Evolutionary conservation across 345 rosid species (phyloP).

Genomic region (Acer saccharum): DNA sequence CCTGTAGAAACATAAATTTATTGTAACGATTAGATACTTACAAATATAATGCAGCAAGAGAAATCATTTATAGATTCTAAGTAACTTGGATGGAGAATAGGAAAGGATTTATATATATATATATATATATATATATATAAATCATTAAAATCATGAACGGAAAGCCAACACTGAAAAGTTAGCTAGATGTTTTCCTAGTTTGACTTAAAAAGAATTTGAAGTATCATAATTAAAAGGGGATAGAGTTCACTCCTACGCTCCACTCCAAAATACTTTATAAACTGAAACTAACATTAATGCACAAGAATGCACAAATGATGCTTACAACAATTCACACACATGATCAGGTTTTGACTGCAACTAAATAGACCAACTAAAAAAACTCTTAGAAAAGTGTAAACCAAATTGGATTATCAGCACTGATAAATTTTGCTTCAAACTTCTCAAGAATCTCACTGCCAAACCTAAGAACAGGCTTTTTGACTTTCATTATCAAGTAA

Average conservation of each 20-base stretch:
- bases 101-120: not conserved
- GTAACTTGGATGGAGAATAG: constrained; percentile 1
- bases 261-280: not conserved
- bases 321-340: not conserved
- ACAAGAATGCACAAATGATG: not conserved
- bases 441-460: not conserved
- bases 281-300: not conserved
- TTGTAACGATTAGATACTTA: not conserved
- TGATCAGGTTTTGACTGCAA: not conserved
- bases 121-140: not conserved
- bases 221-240: not conserved
- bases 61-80: not conserved
- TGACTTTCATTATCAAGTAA: not conserved
- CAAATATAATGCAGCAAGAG: constrained; percentile 1
- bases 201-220: not conserved
- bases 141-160: not conserved
- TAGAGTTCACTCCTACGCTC: not conserved
- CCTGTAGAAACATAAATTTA: constrained; percentile 43
- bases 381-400: constrained; percentile 5
- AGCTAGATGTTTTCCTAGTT: not conserved
- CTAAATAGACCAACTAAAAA: not conserved
- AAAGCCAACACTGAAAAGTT: constrained; percentile 5
- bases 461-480: not conserved
- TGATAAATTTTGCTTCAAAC: not conserved
- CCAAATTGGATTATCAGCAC: not conserved